Percentiles rank a stretch among this genome's conserved stretches.
Conservation (phyloP, 192 early-diverging fungal genomes). For the Linnemannia zychae region DNA sequence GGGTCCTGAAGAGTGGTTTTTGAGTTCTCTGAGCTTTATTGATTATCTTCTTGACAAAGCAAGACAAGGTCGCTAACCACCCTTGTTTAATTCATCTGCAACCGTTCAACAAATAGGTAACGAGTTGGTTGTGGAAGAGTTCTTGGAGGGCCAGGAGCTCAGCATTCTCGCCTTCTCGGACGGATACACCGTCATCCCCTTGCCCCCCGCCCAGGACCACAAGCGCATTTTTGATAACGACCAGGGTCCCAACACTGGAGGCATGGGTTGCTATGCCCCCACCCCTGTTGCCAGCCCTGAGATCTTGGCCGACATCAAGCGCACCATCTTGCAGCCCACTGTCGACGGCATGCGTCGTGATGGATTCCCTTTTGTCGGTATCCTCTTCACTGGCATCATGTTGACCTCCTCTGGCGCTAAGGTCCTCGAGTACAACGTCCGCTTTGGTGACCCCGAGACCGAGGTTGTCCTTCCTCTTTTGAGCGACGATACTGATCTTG, state of each 20-base stretch:
- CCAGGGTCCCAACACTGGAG: slow-evolving; percentile 95
- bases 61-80: too few species aligned
- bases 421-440: slow-evolving; percentile 98
- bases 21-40: too few species aligned
- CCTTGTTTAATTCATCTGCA: too few species aligned
- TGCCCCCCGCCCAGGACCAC: slow-evolving; percentile 98
- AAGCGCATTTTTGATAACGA: slow-evolving; percentile 97
- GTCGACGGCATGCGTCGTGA: slow-evolving; percentile 97
- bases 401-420: slow-evolving; percentile 91
- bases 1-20: too few species aligned
- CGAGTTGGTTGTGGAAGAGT: slow-evolving; percentile 97
- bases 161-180: slow-evolving; percentile 93
- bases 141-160: slow-evolving; percentile 93
- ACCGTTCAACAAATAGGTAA: slow-evolving; percentile 46
- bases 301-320: slow-evolving; percentile 78
- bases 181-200: slow-evolving; percentile 91
- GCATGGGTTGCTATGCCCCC: slow-evolving; percentile 99
- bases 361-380: slow-evolving; percentile 96
- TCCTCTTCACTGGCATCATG: slow-evolving; percentile 98
- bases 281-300: slow-evolving; percentile 91
- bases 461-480: slow-evolving; percentile 95
- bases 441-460: slow-evolving; percentile 99
- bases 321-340: slow-evolving; percentile 89
- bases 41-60: too few species aligned
- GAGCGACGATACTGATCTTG: slow-evolving; percentile 85